phyloP scores from a whole-genome alignment of 2,329 filamentous ascomycete species.

The Aspergillus sp. region DNA sequence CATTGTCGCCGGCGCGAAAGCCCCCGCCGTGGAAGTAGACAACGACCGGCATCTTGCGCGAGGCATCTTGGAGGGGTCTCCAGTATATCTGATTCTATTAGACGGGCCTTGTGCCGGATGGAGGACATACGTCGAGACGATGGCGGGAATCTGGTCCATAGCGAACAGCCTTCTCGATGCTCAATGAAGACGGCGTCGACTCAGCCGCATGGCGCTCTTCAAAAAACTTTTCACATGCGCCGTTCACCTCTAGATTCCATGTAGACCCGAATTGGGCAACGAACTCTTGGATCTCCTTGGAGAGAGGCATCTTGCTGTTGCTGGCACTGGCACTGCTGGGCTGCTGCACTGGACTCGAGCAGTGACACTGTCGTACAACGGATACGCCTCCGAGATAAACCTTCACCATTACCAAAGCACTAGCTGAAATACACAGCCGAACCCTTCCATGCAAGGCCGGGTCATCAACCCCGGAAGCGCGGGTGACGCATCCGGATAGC shows the following conservation, averaged over 20 bases:
- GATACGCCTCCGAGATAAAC: no score
- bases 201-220: not conserved
- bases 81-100: not conserved
- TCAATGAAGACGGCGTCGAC: not conserved
- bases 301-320: not conserved
- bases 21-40: slow-evolving; percentile 8
- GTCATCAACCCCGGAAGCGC: not conserved
- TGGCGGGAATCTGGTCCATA: not conserved
- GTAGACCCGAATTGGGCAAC: not conserved
- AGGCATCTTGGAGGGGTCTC: accelerated
- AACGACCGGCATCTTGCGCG: not conserved
- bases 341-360: no score
- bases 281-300: slow-evolving; percentile 2
- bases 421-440: not conserved
- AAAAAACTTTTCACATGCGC: not conserved
- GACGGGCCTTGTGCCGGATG: not conserved
- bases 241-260: not conserved
- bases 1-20: slow-evolving; percentile 6
- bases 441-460: not conserved
- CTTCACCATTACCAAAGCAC: no score
- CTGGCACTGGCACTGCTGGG: not conserved
- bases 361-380: no score
- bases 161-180: not conserved
- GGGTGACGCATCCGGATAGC: not conserved
- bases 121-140: not conserved